Base-by-base conservation (phyloP, 1,284 basidiomycete species). In the Erythrobasidium hasegawianum region DNA sequence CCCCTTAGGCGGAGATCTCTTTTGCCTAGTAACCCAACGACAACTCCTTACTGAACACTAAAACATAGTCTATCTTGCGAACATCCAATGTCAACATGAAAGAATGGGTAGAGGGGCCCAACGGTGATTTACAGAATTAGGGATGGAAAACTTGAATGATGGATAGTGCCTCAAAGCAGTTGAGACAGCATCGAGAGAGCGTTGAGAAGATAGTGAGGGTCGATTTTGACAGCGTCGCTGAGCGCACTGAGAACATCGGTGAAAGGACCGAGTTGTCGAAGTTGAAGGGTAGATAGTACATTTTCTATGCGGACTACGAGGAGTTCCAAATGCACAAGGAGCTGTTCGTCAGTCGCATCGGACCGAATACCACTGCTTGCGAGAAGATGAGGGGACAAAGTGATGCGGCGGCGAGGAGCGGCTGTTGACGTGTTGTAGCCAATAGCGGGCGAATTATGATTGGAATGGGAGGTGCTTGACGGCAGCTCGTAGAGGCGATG, bases 271-370 rank as follows among this genome's bases (percentile, higher is more conserved):
- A 76, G 68, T 39, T 73, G 72, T 22, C 71, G 70, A 14, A 75
- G 67, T 22, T 71, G 57, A 27, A 94, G 78, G 29, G 84, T 81
- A 14, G 84, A 81, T 27, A 88, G 78, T 18, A 87, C 84, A 75
- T 94, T 93, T 75, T 92, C 87, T 57, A 94, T 85, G 43, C 92
- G 82, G 14, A 85, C 74, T 29, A 77, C 68, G 59, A 79, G 71
- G 59, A 75, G 73, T 59, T 92, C 88, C 39, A 97, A 80, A 10
- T 91, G 79, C 55, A 84, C 79, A 75, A 85, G 82, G 55, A 95
- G 79, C 71, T 95, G 89, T 43, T 83, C 80, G 73, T 94, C 90
- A 16, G 84, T 82, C 70, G 87, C 85, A 70, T 86, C 86, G 52
- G 88, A 85, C 68, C 82, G 81, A 74, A 94, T 83, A 10, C 45